Conservation (phyloP, 2,329 filamentous ascomycete genomes). For the Calonectria hongkongensis region DNA sequence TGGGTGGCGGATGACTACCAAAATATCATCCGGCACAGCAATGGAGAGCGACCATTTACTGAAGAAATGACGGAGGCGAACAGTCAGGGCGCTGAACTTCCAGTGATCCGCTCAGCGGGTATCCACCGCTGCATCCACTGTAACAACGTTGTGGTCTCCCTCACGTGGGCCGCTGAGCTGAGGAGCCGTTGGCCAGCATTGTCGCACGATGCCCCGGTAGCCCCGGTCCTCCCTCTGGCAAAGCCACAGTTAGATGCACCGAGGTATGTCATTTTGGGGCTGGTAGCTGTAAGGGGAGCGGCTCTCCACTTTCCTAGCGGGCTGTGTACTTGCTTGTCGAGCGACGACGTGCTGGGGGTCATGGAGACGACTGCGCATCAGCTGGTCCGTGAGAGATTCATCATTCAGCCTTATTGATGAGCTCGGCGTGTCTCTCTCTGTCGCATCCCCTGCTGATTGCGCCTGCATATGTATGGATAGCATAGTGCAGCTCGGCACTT, state of each 20-base stretch:
- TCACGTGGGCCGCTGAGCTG: slow-evolving; percentile 23
- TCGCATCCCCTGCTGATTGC: slow-evolving; percentile 9
- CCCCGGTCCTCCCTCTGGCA: neutral
- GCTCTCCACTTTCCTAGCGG: slow-evolving; percentile 24
- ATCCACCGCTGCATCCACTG: slow-evolving; percentile 26
- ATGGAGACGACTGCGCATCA: slow-evolving; percentile 20
- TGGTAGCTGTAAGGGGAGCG: slow-evolving; percentile 22
- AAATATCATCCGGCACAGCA: slow-evolving; percentile 29
- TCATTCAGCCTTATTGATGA: slow-evolving; percentile 10
- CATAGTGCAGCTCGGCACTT: slow-evolving; percentile 4
- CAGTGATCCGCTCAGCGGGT: slow-evolving; percentile 20
- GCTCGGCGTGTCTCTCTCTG: slow-evolving; percentile 13
- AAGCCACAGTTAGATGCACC: slow-evolving; percentile 17
- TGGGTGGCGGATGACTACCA: slow-evolving; percentile 33
- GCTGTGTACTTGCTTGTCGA: slow-evolving; percentile 4
- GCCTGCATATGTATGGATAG: slow-evolving; percentile 16
- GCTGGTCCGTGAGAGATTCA: slow-evolving; percentile 21
- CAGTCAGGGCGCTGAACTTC: neutral
- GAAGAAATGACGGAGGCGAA: slow-evolving; percentile 6
- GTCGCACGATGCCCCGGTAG: slow-evolving; percentile 9
- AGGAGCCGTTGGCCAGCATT: slow-evolving; percentile 9
- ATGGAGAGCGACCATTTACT: slow-evolving; percentile 15
- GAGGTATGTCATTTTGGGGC: slow-evolving; percentile 29
- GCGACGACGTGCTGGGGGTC: neutral
- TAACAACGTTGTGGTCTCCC: slow-evolving; percentile 17